phyloP scores from a whole-genome alignment of 495 filamentous ascomycete genomes.

The Penicillium cosmopolitanum region DNA sequence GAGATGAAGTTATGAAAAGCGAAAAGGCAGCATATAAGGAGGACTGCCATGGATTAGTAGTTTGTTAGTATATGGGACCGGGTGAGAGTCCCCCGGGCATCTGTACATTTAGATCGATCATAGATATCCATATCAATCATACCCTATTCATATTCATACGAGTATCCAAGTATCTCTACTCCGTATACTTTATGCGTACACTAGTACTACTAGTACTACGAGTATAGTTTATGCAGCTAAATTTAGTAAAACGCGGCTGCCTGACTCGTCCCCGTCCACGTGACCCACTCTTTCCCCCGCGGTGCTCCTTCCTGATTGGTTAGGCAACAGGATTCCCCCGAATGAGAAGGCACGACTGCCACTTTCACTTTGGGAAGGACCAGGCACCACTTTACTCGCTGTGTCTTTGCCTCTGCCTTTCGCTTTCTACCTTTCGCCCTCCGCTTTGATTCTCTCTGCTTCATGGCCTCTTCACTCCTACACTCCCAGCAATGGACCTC shows the following conservation, averaged over 20 bases:
- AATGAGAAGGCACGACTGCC: background rate
- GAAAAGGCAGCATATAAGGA: too few species aligned
- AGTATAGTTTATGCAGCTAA: background rate
- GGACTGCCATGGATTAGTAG: too few species aligned
- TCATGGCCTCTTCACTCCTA: constrained; percentile 14
- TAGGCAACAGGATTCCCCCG: constrained; percentile 55
- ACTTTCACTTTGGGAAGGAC: background rate
- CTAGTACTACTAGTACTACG: background rate
- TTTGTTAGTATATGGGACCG: background rate
- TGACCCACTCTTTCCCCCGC: constrained; percentile 21
- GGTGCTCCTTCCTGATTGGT: constrained; percentile 41
- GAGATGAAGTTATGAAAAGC: constrained; percentile 7
- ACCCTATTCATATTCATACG: too few species aligned
- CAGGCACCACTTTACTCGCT: constrained; percentile 22
- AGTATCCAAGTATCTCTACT: too few species aligned
- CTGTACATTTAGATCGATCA: constrained; percentile 6
- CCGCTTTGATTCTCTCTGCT: constrained; percentile 5
- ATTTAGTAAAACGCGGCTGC: constrained; percentile 9
- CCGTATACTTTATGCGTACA: background rate
- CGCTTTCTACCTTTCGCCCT: constrained; percentile 7
- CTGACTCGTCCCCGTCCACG: constrained; percentile 30
- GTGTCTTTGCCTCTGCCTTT: background rate
- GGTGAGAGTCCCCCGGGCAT: background rate
- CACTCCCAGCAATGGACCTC: background rate
- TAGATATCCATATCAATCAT: background rate